A percentile compares a stretch with the other conserved stretches of the same genome.
phyloP scores from a whole-genome alignment of 2,329 filamentous ascomycete genomes.

The Pestalotiopsis sp. region DNA sequence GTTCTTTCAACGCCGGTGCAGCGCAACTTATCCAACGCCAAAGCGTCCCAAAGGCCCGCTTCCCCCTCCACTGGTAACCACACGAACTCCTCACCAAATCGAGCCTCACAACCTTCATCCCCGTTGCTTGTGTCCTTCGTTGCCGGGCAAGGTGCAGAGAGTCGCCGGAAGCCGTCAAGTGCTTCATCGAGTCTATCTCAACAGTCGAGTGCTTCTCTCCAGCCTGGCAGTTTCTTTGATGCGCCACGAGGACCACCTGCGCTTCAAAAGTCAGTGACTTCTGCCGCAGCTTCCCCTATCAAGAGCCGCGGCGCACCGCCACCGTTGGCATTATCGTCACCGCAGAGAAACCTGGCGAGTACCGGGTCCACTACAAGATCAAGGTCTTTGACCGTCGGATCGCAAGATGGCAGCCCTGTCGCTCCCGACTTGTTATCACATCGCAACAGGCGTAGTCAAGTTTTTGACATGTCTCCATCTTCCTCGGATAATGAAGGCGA shows the following conservation, averaged over 20 bases:
- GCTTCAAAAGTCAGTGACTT: slow-evolving; percentile 63
- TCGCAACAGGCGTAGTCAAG: slow-evolving; percentile 88
- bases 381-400: slow-evolving; percentile 90
- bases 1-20: slow-evolving; percentile 79
- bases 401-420: slow-evolving; percentile 84
- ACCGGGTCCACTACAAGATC: slow-evolving; percentile 70
- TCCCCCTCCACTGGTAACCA: slow-evolving; percentile 84
- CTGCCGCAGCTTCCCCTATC: slow-evolving; percentile 57
- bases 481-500: slow-evolving; percentile 97
- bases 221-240: slow-evolving; percentile 74
- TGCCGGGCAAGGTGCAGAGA: slow-evolving; percentile 77
- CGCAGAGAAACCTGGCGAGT: slow-evolving; percentile 62
- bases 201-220: slow-evolving; percentile 69
- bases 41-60: slow-evolving; percentile 74
- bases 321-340: slow-evolving; percentile 61
- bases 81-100: slow-evolving; percentile 82
- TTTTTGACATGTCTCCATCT: slow-evolving; percentile 95
- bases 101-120: slow-evolving; percentile 78
- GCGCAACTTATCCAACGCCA: slow-evolving; percentile 81
- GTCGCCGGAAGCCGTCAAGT: slow-evolving; percentile 86
- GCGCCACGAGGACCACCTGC: slow-evolving; percentile 64
- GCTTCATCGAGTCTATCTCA: slow-evolving; percentile 84
- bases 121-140: slow-evolving; percentile 97
- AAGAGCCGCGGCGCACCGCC: slow-evolving; percentile 56
- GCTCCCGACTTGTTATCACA: slow-evolving; percentile 68